These are phyloP conservation scores for Entomortierella beljakovae DNA, from an alignment of 192 early-diverging fungal species.

Conservation along the genomic window DNA sequence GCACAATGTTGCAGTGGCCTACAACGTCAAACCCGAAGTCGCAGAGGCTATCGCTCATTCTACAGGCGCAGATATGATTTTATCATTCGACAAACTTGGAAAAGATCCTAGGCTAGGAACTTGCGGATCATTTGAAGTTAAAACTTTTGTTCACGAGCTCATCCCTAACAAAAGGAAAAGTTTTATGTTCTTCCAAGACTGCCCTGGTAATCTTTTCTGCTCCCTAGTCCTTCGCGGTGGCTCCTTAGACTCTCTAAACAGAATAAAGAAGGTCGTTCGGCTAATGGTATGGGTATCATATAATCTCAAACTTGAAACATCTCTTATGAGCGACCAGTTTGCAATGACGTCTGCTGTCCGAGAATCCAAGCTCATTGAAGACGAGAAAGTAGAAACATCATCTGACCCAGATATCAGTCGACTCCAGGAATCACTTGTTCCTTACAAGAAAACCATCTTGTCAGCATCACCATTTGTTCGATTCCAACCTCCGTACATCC, in stretches of 20 bases:
- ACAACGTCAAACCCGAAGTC: conserved; percentile 89
- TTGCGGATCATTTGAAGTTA: conserved; percentile 80
- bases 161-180: conserved; percentile 87
- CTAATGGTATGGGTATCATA: conserved; percentile 90
- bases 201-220: conserved; percentile 80
- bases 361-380: conserved; percentile 19
- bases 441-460: conserved; percentile 79
- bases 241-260: conserved; percentile 66
- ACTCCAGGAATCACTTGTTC: conserved; percentile 59
- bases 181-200: conserved; percentile 91
- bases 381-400: conserved; percentile 27
- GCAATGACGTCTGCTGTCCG: conserved; percentile 61
- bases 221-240: conserved; percentile 94
- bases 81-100: conserved; percentile 78
- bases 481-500: conserved; percentile 88
- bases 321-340: conserved; percentile 82
- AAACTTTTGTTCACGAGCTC: conserved; percentile 84
- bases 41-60: conserved; percentile 88
- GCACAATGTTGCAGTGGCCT: conserved; percentile 81
- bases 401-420: conserved; percentile 43
- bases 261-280: conserved; percentile 85
- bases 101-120: conserved; percentile 79
- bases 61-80: conserved; percentile 85
- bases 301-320: conserved; percentile 89
- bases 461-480: conserved; percentile 90